Evolutionary conservation across 768 basidiomycete genomes (phyloP), one percentile per base, ranked within the genome.

Genomic region (Termitomyces sp.): DNA sequence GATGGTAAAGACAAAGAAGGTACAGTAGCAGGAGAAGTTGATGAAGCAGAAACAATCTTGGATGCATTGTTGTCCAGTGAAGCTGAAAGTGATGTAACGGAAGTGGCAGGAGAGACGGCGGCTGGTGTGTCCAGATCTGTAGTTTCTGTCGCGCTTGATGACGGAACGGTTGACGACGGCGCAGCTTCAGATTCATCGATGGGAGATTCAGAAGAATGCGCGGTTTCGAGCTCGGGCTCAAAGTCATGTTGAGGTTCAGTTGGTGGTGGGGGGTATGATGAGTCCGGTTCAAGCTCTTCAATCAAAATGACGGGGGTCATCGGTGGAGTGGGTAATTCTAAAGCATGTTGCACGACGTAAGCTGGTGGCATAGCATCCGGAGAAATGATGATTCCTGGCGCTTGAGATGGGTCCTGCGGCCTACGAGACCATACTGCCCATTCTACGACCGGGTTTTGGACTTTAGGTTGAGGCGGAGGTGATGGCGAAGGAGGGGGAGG

Each of bases 361-460:
- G 74, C 75, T 30, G 89, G 88, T 4, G 89, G 89, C 37, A 77
- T 75, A 3, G 88, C 86, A 22, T 66, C 71, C 0, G 84, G 79
- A 1, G 88, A 89, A 27, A 91, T 86, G 62, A 91, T 89, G 57
- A 91, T 82, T 4, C 84, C 82, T 1, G 87, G 88, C 0, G 89
- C 89, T 45, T 71, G 68, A 3, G 80, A 73, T 0, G 89, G 89
- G 67, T 89, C 74, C 2, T 76, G 71, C 0, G 89, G 89, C 26
- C 87, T 81, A n/a, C 80, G 80, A 0, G 89, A 87, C 87, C 88
- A 91, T 37, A 91, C 81, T 5, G 83, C 86, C 73, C 82, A 89
- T 37, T 73, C 72, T 10, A 64, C 72, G 34, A 54, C 37, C 2
- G 62, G 58, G 3, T 55, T 53, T 26, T 51, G 61, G 2, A 26